A percentile compares a stretch with the other conserved stretches of the same genome.
These are phyloP conservation scores for Xenosphaeropsis pyriputrescens DNA, from an alignment of 2,329 filamentous ascomycete genomes.

Conservation along the genomic window DNA sequence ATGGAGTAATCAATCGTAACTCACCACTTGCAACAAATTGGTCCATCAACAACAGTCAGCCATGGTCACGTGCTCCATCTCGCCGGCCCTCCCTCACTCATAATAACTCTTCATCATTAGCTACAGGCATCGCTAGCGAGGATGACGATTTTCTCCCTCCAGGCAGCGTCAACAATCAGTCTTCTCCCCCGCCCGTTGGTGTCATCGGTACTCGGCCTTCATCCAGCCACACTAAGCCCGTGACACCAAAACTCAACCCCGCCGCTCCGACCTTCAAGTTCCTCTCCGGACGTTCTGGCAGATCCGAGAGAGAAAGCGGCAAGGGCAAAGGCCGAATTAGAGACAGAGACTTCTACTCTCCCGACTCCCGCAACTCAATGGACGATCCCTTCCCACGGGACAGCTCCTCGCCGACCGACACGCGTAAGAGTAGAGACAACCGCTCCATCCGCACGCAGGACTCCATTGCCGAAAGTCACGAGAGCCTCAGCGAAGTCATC, in stretches of 20 bases:
- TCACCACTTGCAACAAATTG: slow-evolving; percentile 37
- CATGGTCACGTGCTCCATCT: slow-evolving; percentile 67
- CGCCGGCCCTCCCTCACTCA: slow-evolving; percentile 68
- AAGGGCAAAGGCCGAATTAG: slow-evolving; percentile 25
- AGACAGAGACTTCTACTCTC: slow-evolving; percentile 21
- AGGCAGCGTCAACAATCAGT: slow-evolving; percentile 34
- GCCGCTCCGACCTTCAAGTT: slow-evolving; percentile 78
- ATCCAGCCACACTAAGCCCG: slow-evolving; percentile 28
- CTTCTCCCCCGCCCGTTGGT: slow-evolving; percentile 42
- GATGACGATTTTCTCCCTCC: slow-evolving; percentile 50
- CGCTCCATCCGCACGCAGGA: slow-evolving; percentile 41
- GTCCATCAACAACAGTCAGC: slow-evolving; percentile 26
- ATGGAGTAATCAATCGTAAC: slow-evolving; percentile 31
- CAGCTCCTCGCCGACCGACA: slow-evolving; percentile 32
- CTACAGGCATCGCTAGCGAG: slow-evolving; percentile 45
- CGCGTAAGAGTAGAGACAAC: slow-evolving; percentile 39
- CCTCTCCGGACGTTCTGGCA: slow-evolving; percentile 51
- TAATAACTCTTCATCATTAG: slow-evolving; percentile 50
- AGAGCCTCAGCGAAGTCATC: slow-evolving; percentile 32
- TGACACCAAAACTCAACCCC: slow-evolving; percentile 61
- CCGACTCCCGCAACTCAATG: slow-evolving; percentile 22
- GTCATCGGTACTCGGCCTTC: slow-evolving; percentile 67
- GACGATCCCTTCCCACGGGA: slow-evolving; percentile 12
- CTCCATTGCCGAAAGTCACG: slow-evolving; percentile 35
- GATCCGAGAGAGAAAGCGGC: slow-evolving; percentile 20